These are phyloP conservation scores for Scheffersomyces spartinae DNA, from an alignment of 805 yeast genomes.

Conservation along the genomic window DNA sequence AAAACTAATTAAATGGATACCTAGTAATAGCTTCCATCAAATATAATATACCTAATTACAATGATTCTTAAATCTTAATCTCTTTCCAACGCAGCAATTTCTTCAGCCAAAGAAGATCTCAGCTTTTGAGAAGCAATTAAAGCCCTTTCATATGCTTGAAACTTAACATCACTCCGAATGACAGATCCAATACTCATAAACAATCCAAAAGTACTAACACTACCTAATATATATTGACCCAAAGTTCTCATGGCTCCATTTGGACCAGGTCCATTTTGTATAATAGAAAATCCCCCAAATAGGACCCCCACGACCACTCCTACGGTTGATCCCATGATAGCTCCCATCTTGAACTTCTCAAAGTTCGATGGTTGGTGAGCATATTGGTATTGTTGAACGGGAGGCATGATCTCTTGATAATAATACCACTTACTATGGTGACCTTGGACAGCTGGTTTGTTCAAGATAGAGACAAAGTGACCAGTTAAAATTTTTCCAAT, in stretches of 20 bases:
- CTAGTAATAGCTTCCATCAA: no score
- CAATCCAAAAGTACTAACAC: constrained; percentile 93
- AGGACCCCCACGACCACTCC: constrained; percentile 93
- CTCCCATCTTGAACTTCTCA: constrained; percentile 98
- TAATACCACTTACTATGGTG: no score
- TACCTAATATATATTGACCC: constrained; percentile 93
- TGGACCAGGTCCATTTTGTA: constrained; percentile 96
- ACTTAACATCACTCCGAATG: constrained; percentile 77
- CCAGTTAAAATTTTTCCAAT: no score
- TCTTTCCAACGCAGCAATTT: no score
- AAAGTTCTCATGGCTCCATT: constrained; percentile 92
- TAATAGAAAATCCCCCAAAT: constrained; percentile 86
- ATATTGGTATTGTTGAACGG: constrained; percentile 58
- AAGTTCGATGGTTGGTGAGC: constrained; percentile 68
- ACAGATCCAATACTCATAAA: constrained; percentile 95
- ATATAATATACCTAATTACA: no score
- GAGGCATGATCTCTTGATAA: no score
- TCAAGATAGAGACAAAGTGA: no score
- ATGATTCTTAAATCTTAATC: no score
- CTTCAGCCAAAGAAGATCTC: no score
- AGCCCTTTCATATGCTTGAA: constrained; percentile 17
- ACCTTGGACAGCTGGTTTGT: no score
- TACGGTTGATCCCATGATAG: constrained; percentile 85
- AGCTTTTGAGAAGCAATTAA: constrained; percentile 20
- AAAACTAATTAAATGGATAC: no score